These are phyloP conservation scores for Myriangium duriaei DNA, from an alignment of 2,329 filamentous ascomycete species.

Conservation along the genomic window DNA sequence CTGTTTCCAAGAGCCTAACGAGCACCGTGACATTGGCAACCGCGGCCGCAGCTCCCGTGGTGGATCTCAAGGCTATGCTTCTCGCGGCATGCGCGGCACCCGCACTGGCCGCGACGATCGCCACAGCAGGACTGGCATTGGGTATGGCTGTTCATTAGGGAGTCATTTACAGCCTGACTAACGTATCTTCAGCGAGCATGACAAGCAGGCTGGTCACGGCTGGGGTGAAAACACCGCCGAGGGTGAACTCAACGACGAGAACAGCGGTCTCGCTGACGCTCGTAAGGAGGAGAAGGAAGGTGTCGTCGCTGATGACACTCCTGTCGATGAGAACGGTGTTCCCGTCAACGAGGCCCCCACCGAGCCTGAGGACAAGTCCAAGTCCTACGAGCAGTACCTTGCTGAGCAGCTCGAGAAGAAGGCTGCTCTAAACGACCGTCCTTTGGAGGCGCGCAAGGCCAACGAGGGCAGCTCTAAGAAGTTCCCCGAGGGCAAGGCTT, in stretches of 20 bases:
- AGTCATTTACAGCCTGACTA: constrained; percentile 13
- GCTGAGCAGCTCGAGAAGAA: constrained; percentile 68
- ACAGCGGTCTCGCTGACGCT: constrained; percentile 80
- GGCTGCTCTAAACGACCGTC: constrained; percentile 51
- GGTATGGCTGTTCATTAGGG: constrained; percentile 32
- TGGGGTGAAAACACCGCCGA: constrained; percentile 78
- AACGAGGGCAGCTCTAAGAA: constrained; percentile 95
- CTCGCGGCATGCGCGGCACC: constrained; percentile 40
- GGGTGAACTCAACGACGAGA: constrained; percentile 81
- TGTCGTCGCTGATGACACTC: constrained; percentile 26
- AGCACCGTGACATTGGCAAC: constrained; percentile 31
- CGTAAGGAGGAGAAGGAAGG: constrained; percentile 67
- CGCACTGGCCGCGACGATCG: constrained; percentile 43
- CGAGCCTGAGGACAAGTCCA: constrained; percentile 57
- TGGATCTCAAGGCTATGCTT: constrained; percentile 38
- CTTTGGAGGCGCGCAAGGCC: constrained; percentile 66
- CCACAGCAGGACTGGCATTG: constrained; percentile 46
- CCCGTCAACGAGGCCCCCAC: constrained; percentile 19
- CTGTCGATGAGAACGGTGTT: constrained; percentile 28
- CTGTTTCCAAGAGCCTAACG: constrained; percentile 16
- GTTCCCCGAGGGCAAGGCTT: constrained; percentile 72
- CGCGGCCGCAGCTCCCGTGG: constrained; percentile 38
- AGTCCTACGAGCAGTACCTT: constrained; percentile 83
- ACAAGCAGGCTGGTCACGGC: constrained; percentile 77
- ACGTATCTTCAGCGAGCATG: constrained; percentile 48